Conservation (phyloP, 495 filamentous ascomycete species). For the Penicillium ochrochloron region DNA sequence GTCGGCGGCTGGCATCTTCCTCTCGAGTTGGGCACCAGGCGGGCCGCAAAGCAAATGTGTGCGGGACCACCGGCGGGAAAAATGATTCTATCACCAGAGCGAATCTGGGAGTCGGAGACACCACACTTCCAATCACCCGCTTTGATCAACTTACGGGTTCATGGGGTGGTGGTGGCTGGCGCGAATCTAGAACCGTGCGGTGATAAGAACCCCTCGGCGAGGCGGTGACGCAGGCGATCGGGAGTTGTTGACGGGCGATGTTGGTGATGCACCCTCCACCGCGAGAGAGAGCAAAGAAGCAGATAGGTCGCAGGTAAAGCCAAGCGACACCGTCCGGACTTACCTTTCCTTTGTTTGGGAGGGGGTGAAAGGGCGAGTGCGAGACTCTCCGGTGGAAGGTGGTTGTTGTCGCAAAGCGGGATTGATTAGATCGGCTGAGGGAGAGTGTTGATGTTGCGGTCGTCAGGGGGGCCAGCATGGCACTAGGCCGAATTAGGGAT, state of each 20-base stretch:
- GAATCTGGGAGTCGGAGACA: constrained; percentile 1
- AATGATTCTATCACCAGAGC: background rate
- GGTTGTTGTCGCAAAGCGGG: constrained; percentile 31
- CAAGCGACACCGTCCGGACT: constrained; percentile 15
- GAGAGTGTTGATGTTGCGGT: constrained; percentile 38
- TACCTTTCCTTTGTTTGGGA: constrained; percentile 15
- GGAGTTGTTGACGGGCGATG: constrained; percentile 25
- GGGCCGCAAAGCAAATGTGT: constrained; percentile 29
- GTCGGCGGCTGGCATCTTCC: constrained; percentile 60
- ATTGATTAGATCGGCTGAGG: constrained; percentile 37
- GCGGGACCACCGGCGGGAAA: constrained; percentile 28
- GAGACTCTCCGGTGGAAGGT: constrained; percentile 29
- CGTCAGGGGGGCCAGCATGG: constrained; percentile 33
- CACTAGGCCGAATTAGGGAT: constrained; percentile 29
- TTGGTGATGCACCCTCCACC: constrained; percentile 24
- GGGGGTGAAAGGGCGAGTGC: background rate
- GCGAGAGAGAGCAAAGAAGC: constrained; percentile 26
- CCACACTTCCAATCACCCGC: constrained; percentile 1
- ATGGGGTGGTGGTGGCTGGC: constrained; percentile 26
- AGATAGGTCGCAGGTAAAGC: constrained; percentile 13
- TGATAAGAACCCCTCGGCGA: constrained; percentile 45
- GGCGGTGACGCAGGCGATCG: constrained; percentile 47
- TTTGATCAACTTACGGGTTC: constrained; percentile 19
- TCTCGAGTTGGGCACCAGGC: constrained; percentile 40
- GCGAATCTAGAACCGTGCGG: constrained; percentile 30